Base-by-base conservation (phyloP, 345 rosid species). In the Excoecaria cochinchinensis region DNA sequence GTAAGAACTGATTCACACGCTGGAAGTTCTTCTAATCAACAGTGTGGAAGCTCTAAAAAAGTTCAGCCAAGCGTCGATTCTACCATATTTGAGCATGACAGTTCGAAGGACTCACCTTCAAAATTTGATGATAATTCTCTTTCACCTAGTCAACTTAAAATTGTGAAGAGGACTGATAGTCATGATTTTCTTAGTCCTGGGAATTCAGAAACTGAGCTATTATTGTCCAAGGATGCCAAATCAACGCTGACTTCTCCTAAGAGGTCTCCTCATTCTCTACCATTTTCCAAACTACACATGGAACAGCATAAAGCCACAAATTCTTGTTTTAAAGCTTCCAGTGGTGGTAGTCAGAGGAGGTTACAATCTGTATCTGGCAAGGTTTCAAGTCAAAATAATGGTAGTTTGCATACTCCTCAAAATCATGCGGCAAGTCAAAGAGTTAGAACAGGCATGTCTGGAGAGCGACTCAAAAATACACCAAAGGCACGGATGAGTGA, bases 401-500 rank as follows among this genome's bases (percentile, higher is more conserved):
- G 82, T 82, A 71, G 63, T 78, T 70, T 76, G 36, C 84, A 74
- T 76, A 74, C 87, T 75, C 78, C 82, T 62, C 89, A 86, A 61
- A 86, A 77, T 87, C 86, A 82, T 53, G 62, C 67, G 73, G 48
- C 74, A 50, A 79, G 79, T 46, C 90, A 86, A 83, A 91, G 80
- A 85, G 79, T 67, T 72, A 84, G 73, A 80, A 62, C 84, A 60
- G 78, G 75, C 77, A 65, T 85, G 44, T 83, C 87, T 76, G 88
- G 82, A 69, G 97, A 88, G 68, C 85, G 84, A 66, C 78, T 76
- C 39, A 87, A 85, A 78, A 76, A 74, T 76, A 75, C 83, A 69
- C 89, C 90, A 39, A 90, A 85, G 81, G 80, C 82, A 58, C 75
- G 75, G 74, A 69, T 78, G 22, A 84, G 82, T 46, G 87, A 86